Evolutionary conservation across 495 filamentous ascomycete genomes (phyloP).

Genomic region (Parathielavia appendiculata): DNA sequence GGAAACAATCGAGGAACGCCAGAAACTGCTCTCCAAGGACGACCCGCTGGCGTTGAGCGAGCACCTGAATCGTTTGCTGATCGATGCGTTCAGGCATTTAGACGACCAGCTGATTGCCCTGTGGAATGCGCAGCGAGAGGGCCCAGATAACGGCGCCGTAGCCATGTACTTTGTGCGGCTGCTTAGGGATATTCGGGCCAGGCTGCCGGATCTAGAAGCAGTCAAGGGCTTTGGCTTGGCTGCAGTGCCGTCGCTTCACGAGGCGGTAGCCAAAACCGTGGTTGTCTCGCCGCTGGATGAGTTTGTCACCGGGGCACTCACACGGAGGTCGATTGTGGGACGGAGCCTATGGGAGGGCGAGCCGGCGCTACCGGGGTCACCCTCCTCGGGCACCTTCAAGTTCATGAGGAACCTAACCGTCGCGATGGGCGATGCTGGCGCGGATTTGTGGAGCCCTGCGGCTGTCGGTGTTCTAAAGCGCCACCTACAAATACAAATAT

Average conservation of each 20-base stretch:
- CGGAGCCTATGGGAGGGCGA: conserved; percentile 71
- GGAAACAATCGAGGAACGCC: conserved; percentile 60
- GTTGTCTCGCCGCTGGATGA: conserved; percentile 36
- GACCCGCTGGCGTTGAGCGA: conserved; percentile 64
- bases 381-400: conserved; percentile 69
- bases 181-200: conserved; percentile 65
- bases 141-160: conserved; percentile 47
- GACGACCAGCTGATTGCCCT: conserved; percentile 48
- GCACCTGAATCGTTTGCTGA: conserved; percentile 53
- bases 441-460: conserved; percentile 77
- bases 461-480: conserved; percentile 61
- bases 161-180: conserved; percentile 69
- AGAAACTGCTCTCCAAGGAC: conserved; percentile 60
- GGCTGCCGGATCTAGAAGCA: conserved; percentile 50
- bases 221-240: conserved; percentile 44
- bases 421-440: conserved; percentile 64
- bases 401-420: conserved; percentile 61
- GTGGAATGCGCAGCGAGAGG: conserved; percentile 42
- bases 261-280: conserved; percentile 43
- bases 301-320: conserved; percentile 35
- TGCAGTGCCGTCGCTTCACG: conserved; percentile 55
- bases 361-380: conserved; percentile 72
- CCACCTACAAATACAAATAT: conserved; percentile 44
- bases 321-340: conserved; percentile 41
- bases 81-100: conserved; percentile 54